A percentile compares a stretch with the other conserved stretches of the same genome.
These are phyloP conservation scores for Fusarium brevicatenulatum DNA, from an alignment of 2,329 filamentous ascomycete species.

Conservation along the genomic window DNA sequence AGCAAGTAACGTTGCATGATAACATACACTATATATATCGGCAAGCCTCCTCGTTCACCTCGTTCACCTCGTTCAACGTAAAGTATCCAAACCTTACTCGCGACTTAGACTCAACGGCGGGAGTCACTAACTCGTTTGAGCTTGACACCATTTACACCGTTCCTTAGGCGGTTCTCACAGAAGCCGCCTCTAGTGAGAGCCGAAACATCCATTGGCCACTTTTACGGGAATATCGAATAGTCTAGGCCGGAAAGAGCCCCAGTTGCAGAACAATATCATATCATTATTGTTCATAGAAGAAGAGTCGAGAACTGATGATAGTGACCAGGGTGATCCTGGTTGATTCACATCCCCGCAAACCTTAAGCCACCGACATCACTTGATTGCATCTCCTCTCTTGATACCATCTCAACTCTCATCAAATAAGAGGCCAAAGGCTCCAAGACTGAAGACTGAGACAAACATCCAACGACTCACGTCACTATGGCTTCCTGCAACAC, in stretches of 20 bases:
- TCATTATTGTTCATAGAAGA: not conserved
- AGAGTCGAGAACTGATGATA: not conserved
- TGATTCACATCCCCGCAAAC: not conserved
- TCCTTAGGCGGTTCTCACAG: not conserved
- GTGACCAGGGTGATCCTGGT: not conserved
- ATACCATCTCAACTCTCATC: not conserved
- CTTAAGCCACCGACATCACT: conserved; percentile 4
- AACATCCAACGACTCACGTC: not conserved
- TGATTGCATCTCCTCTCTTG: not conserved
- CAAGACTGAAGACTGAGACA: not conserved
- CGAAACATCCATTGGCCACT: not conserved
- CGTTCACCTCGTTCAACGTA: not conserved
- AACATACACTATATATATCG: not conserved
- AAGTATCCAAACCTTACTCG: not conserved
- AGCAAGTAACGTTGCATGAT: not conserved
- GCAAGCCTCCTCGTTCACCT: not conserved
- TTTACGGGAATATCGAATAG: not conserved
- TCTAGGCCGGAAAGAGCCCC: not conserved
- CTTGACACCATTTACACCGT: not conserved
- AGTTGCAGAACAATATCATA: not conserved
- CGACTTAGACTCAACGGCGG: not conserved
- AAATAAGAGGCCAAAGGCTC: not conserved
- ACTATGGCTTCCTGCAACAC: conserved; percentile 34
- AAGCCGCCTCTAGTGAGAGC: not conserved
- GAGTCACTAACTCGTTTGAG: not conserved